Conservation (phyloP, 768 basidiomycete species). For the Pisolithus tinctorius region DNA sequence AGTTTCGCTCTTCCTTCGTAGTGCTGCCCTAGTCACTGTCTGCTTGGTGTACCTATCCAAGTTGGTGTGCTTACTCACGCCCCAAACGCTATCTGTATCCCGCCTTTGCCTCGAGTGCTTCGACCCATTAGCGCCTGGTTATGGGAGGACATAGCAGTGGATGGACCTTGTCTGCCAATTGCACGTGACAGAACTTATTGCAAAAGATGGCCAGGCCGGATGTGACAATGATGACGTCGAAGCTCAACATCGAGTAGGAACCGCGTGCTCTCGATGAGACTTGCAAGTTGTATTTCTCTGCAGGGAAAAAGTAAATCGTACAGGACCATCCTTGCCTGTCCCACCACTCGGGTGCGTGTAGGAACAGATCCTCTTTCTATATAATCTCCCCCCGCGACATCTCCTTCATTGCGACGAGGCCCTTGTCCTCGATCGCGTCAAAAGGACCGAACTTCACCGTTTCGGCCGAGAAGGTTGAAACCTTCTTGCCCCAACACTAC, state of each 20-base stretch:
- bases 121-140: constrained; percentile 67
- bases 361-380: constrained; percentile 82
- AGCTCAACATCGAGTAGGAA: constrained; percentile 65
- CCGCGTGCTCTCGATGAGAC: constrained; percentile 53
- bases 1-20: too few relatives aligned
- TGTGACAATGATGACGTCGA: constrained; percentile 28
- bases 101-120: too few relatives aligned
- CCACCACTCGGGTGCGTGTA: constrained; percentile 64
- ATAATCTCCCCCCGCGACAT: constrained; percentile 68
- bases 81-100: too few relatives aligned
- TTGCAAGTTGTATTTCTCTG: constrained; percentile 75
- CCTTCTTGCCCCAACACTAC: constrained; percentile 47
- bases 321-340: too few relatives aligned
- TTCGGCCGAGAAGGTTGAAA: constrained; percentile 14
- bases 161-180: constrained; percentile 52
- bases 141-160: constrained; percentile 66
- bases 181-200: constrained; percentile 66
- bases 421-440: constrained; percentile 70
- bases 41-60: too few relatives aligned
- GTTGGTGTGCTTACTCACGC: too few relatives aligned
- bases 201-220: constrained; percentile 69
- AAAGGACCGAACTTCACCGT: constrained; percentile 52
- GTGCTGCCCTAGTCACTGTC: too few relatives aligned
- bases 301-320: not conserved
- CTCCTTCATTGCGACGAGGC: constrained; percentile 62